phyloP scores from a whole-genome alignment of 306 rosid genomes.

The Vigna angularis region DNA sequence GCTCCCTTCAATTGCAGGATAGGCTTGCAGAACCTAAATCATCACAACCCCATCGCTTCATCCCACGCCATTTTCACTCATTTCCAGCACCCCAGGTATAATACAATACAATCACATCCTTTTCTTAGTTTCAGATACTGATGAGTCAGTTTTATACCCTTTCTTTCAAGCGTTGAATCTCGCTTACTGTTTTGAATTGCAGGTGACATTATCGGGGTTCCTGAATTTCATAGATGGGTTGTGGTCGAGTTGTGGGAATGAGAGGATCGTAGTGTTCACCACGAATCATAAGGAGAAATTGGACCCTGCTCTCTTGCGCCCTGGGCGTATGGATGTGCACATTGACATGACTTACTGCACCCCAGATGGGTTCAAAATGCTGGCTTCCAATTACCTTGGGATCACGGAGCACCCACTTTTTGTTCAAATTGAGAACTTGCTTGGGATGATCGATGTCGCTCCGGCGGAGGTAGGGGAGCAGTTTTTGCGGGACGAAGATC shows the following conservation, averaged over 20 bases:
- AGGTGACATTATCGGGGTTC: constrained; percentile 48
- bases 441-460: constrained; percentile 40
- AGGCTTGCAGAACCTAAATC: background rate
- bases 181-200: background rate
- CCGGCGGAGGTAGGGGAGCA: constrained; percentile 56
- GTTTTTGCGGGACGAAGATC: constrained; percentile 39
- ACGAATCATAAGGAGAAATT: constrained; percentile 49
- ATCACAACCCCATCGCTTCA: background rate
- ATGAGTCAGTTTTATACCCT: no score
- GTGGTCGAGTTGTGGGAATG: constrained; percentile 54
- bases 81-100: constrained; percentile 28
- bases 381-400: constrained; percentile 45
- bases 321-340: constrained; percentile 56
- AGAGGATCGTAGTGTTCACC: constrained; percentile 48
- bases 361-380: constrained; percentile 41
- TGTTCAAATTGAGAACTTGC: constrained; percentile 23
- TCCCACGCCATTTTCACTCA: background rate
- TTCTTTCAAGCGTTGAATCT: no score
- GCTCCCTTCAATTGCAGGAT: constrained; percentile 36
- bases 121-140: no score
- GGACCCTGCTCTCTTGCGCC: constrained; percentile 49
- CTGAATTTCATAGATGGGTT: constrained; percentile 51
- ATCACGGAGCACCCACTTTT: constrained; percentile 46
- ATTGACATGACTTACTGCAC: constrained; percentile 50
- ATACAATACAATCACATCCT: no score